phyloP scores from a whole-genome alignment of 2,329 filamentous ascomycete species.

The Thielaviopsis punctulata region DNA sequence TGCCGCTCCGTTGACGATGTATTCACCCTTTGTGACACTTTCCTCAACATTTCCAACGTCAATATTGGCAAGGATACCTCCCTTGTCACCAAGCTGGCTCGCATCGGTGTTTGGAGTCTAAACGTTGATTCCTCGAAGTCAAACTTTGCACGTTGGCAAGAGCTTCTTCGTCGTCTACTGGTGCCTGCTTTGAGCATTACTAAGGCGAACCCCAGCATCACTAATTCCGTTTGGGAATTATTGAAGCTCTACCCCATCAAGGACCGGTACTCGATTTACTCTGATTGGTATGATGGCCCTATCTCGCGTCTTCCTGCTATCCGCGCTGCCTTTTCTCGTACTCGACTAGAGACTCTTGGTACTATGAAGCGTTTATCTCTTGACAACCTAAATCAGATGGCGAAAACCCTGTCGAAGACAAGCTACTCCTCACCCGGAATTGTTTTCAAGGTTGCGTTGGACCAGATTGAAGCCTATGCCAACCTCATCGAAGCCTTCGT shows the following conservation, averaged over 20 bases:
- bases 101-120: constrained; percentile 66
- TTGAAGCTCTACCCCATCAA: constrained; percentile 61
- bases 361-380: constrained; percentile 80
- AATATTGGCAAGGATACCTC: constrained; percentile 73
- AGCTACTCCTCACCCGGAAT: constrained; percentile 79
- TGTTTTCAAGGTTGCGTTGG: constrained; percentile 76
- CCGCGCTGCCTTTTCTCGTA: constrained; percentile 58
- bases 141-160: constrained; percentile 68
- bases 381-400: constrained; percentile 73
- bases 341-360: constrained; percentile 62
- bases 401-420: constrained; percentile 77
- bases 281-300: constrained; percentile 76
- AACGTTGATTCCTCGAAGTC: constrained; percentile 47
- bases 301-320: constrained; percentile 64
- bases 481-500: constrained; percentile 92
- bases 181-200: constrained; percentile 77
- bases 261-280: constrained; percentile 73
- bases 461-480: constrained; percentile 82
- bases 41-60: constrained; percentile 72
- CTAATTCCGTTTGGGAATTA: constrained; percentile 74
- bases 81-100: constrained; percentile 65
- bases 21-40: constrained; percentile 67
- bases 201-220: constrained; percentile 64
- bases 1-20: constrained; percentile 85
- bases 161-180: constrained; percentile 67